Percentiles rank a stretch among this genome's conserved stretches.
Conservation (phyloP, 768 basidiomycete genomes). For the Piloderma croceum region DNA sequence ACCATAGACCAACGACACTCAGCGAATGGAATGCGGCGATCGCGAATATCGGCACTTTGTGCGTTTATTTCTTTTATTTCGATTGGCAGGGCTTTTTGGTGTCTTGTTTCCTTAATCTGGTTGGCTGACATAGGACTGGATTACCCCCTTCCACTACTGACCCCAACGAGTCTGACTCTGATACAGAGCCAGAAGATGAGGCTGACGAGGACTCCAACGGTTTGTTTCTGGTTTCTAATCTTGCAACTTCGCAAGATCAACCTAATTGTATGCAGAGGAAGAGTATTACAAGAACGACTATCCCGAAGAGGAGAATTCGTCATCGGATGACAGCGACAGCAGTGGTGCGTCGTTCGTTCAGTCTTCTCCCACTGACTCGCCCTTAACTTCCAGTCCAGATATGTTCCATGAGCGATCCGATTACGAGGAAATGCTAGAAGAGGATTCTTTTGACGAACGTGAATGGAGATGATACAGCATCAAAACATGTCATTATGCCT, state of each 20-base stretch:
- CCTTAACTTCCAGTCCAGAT: slow-evolving; percentile 30
- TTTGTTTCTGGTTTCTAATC: slow-evolving; percentile 21
- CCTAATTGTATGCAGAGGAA: slow-evolving; percentile 44
- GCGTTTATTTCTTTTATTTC: slow-evolving; percentile 18
- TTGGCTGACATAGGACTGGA: slow-evolving; percentile 43
- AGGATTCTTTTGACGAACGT: slow-evolving; percentile 25
- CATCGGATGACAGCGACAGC: slow-evolving; percentile 30
- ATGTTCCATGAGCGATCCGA: slow-evolving; percentile 54
- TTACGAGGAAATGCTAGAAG: slow-evolving; percentile 34
- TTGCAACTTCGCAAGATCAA: neutral
- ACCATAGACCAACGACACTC: slow-evolving; percentile 56
- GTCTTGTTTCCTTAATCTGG: slow-evolving; percentile 2
- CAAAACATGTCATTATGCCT: no score
- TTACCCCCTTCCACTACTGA: slow-evolving; percentile 54
- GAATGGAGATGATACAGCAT: slow-evolving; percentile 25
- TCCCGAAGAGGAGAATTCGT: slow-evolving; percentile 58
- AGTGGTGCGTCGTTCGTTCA: slow-evolving; percentile 27
- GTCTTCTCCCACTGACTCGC: slow-evolving; percentile 1
- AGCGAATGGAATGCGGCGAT: slow-evolving; percentile 55
- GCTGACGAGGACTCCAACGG: slow-evolving; percentile 85
- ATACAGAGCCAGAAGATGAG: slow-evolving; percentile 65
- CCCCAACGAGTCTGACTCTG: slow-evolving; percentile 54
- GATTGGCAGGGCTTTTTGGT: neutral
- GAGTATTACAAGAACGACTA: slow-evolving; percentile 85
- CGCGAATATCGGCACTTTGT: slow-evolving; percentile 63